Evolutionary conservation across 371 early-diverging fungal species (phyloP).

Genomic region (Rhizomucor pusillus): DNA sequence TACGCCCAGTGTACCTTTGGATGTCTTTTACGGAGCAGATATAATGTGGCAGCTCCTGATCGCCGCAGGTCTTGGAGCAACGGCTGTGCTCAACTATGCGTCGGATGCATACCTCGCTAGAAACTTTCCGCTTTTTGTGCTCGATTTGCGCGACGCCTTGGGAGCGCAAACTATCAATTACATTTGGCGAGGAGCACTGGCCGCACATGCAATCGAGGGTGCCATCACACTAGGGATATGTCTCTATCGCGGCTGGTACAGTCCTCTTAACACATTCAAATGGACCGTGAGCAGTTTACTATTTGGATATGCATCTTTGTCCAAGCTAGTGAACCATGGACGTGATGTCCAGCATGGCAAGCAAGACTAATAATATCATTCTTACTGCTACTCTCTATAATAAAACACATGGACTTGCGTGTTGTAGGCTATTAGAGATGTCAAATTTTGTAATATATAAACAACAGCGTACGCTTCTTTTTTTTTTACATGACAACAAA

Average conservation of each 20-base stretch:
- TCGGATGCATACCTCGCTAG: conserved; percentile 16
- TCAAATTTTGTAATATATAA: no score
- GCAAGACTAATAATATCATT: no score
- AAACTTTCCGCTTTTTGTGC: conserved; percentile 8
- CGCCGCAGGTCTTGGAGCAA: conserved; percentile 8
- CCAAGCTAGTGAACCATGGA: conserved; percentile 6
- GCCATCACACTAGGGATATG: conserved; percentile 22
- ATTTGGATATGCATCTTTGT: conserved; percentile 28
- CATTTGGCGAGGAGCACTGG: conserved; percentile 6
- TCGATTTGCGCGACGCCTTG: background rate
- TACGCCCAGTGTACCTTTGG: conserved; percentile 25
- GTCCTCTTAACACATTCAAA: conserved; percentile 25
- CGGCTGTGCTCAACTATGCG: conserved; percentile 11
- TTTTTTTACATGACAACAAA: no score
- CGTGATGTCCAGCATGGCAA: no score
- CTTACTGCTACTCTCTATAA: no score
- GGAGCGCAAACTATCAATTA: background rate
- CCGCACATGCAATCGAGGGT: conserved; percentile 22
- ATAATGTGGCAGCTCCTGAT: conserved; percentile 2
- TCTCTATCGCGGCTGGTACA: conserved; percentile 43
- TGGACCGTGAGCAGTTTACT: conserved; percentile 34
- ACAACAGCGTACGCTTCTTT: no score
- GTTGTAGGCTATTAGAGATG: no score
- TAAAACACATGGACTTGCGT: no score
- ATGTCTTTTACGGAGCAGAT: conserved; percentile 24